Conservation (phyloP, 1,139 yeast species). For the Kodamaea derodonti region DNA sequence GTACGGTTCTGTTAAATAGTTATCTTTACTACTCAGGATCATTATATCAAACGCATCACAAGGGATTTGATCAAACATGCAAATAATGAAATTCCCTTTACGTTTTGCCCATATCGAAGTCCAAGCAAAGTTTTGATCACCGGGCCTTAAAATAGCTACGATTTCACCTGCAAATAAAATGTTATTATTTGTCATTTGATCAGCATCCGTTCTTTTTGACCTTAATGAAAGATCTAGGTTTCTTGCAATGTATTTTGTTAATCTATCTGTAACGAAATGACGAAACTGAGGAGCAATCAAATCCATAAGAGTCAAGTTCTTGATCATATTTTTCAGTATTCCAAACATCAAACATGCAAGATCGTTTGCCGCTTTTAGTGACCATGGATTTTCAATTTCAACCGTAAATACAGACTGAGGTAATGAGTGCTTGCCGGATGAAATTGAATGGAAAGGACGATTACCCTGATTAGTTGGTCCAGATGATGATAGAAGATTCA, state of each 20-base stretch:
- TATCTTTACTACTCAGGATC: conserved; percentile 31
- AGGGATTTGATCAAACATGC: conserved; percentile 85
- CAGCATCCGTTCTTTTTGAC: conserved; percentile 8
- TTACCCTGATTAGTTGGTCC: conserved; percentile 9
- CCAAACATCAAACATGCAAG: conserved; percentile 88
- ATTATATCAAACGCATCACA: conserved; percentile 72
- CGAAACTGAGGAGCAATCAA: conserved; percentile 73
- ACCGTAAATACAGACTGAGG: conserved; percentile 88
- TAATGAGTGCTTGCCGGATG: conserved; percentile 61
- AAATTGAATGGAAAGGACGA: conserved; percentile 57
- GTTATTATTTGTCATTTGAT: conserved; percentile 28
- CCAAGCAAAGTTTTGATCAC: conserved; percentile 58
- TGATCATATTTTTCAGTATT: conserved; percentile 60
- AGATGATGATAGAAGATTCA: conserved; percentile 18
- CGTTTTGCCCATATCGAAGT: conserved; percentile 86
- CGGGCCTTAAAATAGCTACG: conserved; percentile 51
- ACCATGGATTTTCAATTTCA: conserved; percentile 72
- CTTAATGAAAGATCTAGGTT: conserved; percentile 14
- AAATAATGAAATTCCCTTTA: conserved; percentile 64
- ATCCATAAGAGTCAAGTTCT: conserved; percentile 65
- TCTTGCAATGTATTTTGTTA: conserved; percentile 30
- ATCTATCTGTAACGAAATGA: conserved; percentile 57
- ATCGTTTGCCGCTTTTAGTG: conserved; percentile 80
- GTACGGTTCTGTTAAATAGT: conserved; percentile 15
- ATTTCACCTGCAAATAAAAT: conserved; percentile 53